Base-by-base conservation (phyloP, 2,329 filamentous ascomycete genomes). In the Monosporascus sp. region DNA sequence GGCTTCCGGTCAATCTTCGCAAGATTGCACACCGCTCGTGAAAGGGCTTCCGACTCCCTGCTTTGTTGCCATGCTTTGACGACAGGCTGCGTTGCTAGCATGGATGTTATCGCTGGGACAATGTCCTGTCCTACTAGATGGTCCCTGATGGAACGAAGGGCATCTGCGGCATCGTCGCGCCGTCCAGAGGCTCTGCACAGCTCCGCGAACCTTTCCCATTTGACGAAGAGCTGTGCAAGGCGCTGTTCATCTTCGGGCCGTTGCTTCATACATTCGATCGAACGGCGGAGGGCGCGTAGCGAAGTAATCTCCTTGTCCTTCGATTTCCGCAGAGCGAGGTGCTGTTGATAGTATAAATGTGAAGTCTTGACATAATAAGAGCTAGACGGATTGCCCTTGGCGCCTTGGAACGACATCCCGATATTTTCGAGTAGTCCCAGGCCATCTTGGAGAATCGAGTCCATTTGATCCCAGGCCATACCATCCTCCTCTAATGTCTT, bases 271-370 rank as follows among this genome's bases (percentile, higher is more conserved):
- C 80, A 74, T 45, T 88, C 82, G 48, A 88, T 78, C 1, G 86
- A 87, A 51, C 82, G 78, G 52, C 79, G 80, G 48, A 90, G 74
- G 14, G 84, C 77, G 48, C 80, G 77, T 15, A 87, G 67, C 1
- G 79, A 72, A 18, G 71, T 67, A 6, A 63, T 58, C 47, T 77
- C 73, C n/a, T 72, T 71, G 1, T 67, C 57, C 31, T 73, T 73
- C 4, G 70, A 68, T 48, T 79, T 80, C 15, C 75, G 70, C 54
- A 82, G 65, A 45, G 76, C 72, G 18, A 80, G 70, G 62, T 83
- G 83, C 47, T 81, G 75, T n/a, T 82, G 74, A 65, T 85, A 90
- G 64, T 89, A 89, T 3, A 88, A 75, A 60, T 87, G 85, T 0
- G 87, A 90, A 25, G 90, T 80, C 60, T 85, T 88, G 56, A 86